A percentile compares a stretch with the other conserved stretches of the same genome.
Conservation (phyloP, 2,329 filamentous ascomycete species). For the Penicillium sp. region DNA sequence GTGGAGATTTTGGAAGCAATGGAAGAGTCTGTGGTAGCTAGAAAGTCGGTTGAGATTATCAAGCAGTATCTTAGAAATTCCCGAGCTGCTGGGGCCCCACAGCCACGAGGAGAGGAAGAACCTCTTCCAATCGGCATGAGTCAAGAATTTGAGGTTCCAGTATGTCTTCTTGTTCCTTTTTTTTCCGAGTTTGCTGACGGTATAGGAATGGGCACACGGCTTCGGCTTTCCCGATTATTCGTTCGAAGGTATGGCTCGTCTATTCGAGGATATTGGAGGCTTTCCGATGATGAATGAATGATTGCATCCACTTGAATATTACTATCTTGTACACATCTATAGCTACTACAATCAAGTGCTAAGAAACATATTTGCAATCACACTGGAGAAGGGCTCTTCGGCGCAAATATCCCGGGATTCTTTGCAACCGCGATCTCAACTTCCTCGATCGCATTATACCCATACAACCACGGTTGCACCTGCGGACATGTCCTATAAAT, state of each 20-base stretch:
- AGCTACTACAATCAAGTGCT: too few species aligned
- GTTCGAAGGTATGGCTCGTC: slow-evolving; percentile 35
- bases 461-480: slow-evolving; percentile 64
- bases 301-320: not conserved
- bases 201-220: slow-evolving; percentile 35
- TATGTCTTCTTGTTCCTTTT: slow-evolving; percentile 10
- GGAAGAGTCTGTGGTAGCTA: slow-evolving; percentile 44
- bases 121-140: slow-evolving; percentile 2
- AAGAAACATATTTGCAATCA: not conserved
- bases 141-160: slow-evolving; percentile 30
- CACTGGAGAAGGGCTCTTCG: not conserved
- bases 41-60: slow-evolving; percentile 41
- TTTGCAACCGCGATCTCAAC: slow-evolving; percentile 45
- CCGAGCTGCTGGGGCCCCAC: slow-evolving; percentile 16
- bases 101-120: not conserved
- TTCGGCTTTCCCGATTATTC: slow-evolving; percentile 41
- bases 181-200: not conserved
- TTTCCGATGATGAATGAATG: slow-evolving; percentile 32
- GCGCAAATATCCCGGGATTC: not conserved
- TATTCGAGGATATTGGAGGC: slow-evolving; percentile 37
- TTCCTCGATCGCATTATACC: slow-evolving; percentile 61
- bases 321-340: not conserved
- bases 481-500: slow-evolving; percentile 55
- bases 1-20: slow-evolving; percentile 44
- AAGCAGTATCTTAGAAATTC: slow-evolving; percentile 35